phyloP scores from a whole-genome alignment of 257 asterid genomes.

The Nicotiana otophora region DNA sequence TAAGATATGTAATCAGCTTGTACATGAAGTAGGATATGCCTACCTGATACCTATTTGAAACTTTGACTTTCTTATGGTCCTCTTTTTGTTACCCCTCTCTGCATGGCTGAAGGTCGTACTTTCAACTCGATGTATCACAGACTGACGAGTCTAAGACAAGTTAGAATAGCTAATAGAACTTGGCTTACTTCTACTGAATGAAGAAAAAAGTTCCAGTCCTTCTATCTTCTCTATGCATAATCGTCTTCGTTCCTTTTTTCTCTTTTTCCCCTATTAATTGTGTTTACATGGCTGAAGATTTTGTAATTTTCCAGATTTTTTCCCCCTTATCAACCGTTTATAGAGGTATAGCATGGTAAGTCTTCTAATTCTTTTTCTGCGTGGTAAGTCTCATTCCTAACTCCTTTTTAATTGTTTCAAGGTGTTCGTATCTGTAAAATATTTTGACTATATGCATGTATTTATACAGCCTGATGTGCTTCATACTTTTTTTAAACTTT shows the following conservation, averaged over 20 bases:
- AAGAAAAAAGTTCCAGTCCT: not conserved
- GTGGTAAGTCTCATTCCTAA: not conserved
- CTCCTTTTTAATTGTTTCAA: not conserved
- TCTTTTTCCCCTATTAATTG: not conserved
- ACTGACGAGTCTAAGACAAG: not conserved
- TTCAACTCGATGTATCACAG: not conserved
- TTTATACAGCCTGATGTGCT: not conserved
- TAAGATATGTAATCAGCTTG: slow-evolving; percentile 15
- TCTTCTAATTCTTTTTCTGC: not conserved
- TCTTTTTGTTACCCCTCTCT: not conserved
- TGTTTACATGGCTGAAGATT: not conserved
- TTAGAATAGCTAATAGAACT: not conserved
- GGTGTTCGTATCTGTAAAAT: not conserved
- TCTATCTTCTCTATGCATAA: not conserved
- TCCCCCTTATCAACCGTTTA: no score
- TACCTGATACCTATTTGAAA: not conserved
- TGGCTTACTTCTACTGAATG: not conserved
- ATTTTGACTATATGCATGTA: not conserved
- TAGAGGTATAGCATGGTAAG: no score
- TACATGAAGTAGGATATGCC: not conserved
- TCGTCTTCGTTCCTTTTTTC: not conserved
- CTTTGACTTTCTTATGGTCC: slow-evolving; percentile 13
- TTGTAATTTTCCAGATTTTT: not conserved
- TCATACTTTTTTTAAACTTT: not conserved
- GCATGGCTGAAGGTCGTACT: slow-evolving; percentile 21